Evolutionary conservation across 441 rosid genomes (phyloP), one percentile per base, ranked within the genome.

Genomic region (Gossypium trilobum): DNA sequence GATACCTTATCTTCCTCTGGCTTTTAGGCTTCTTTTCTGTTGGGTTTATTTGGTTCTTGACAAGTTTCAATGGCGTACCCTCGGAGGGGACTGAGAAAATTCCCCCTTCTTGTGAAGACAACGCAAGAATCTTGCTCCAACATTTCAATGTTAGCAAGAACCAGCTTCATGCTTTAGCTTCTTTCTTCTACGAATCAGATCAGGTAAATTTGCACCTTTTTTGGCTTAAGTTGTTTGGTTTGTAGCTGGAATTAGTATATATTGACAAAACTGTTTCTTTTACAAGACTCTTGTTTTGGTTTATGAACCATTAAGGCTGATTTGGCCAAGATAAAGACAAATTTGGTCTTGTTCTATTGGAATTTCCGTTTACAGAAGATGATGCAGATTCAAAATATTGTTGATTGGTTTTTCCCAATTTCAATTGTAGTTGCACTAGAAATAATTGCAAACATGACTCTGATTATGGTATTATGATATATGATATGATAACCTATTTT

Each of bases 121-220:
- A 75, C 72, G 85, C 76, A 68, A 76, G 72, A 68, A 76, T 83
- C 74, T 78, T 78, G 60, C 73, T 74, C 55, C 82, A 73, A 75
- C 82, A 84, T 75, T 10, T 72, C 76, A 89, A 89, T 73, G 80
- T 86, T 55, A 87, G 87, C 78, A 77, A 59, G 68, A 82, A 74
- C 75, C 87, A 83, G 73, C 79, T 84, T 78, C 81, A 77, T 75
- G 83, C 75, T 71, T 80, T 85, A 73, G 84, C 82, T 77, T 82
- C 93, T 73, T 71, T 86, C 36, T 86, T 90, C 81, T 79, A 81
- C 44, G 89, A 83, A 74, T 89, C 90, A 73, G 88, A 90, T 79
- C 91, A 90, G 97, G 97, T 90, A 68, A 77, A 39, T 20, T 61
- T 27, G 51, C 14, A 16, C 73, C 59, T 62, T 60, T 50, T 10